Evolutionary conservation across 208 protist species (phyloP), one percentile per base, ranked within the genome.

Genomic region (Acanthamoeba castellanii): DNA sequence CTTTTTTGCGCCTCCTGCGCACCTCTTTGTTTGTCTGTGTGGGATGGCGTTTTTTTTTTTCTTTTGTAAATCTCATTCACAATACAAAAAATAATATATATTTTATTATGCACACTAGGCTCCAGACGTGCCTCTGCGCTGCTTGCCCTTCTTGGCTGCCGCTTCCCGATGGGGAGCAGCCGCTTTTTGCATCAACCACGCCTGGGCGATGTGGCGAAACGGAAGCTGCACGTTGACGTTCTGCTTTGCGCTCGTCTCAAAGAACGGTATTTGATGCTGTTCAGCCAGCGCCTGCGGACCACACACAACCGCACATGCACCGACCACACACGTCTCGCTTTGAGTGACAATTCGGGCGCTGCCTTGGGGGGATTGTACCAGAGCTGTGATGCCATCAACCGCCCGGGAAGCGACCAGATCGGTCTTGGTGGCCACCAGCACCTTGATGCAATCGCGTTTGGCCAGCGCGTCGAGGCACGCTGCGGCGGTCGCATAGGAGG

Each of bases 231-330:
- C 70, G 70, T 81, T 81, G 8, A 81, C 70, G 37, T 47, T 47
- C 32, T 81, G 70, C 70, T 47, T 81, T 3, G 70, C 70, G 37
- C 70, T 81, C 37, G 70, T 81, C 37, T 81, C 70, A 47, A 81
- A 47, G 70, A 81, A 81, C 25, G 70, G 70, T 13, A 81, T 81
- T 20, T 81, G 34, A 7, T 81, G 70, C 20, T 22, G 70, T 13
- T 81, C 70, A 2, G 70, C 70, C 70, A 81, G 37, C 16, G 70
- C 70, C 70, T 81, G 70, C 13, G 5, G 11, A 13, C 2, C 50
- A 6, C 7, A 55, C 50, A 55, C 50, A 37, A 37, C 37, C 37
- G 37, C 37, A 37, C 37, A 37, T 37, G 37, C n/a, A n/a, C 55
- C 55, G 3, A 16, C 13, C 20, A 0, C 57, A 25, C 57, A 25